These are phyloP conservation scores for Acorus calamus DNA, from an alignment of 106 monocot species.

Conservation along the genomic window DNA sequence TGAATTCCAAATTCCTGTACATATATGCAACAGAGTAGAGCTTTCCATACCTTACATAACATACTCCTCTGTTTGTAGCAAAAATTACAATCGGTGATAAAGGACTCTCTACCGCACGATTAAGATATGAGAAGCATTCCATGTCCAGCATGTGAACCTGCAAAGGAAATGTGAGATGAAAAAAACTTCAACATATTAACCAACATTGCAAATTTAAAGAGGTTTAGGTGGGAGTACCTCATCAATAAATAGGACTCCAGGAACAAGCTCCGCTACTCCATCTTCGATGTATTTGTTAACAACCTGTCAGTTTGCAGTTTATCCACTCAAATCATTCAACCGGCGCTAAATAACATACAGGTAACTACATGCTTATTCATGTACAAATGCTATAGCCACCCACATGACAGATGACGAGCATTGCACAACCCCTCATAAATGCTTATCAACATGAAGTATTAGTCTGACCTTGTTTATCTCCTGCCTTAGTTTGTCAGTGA, in stretches of 20 bases:
- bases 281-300: conserved; percentile 97
- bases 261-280: conserved; percentile 94
- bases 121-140: conserved; percentile 96
- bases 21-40: not conserved
- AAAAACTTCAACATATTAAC: not conserved
- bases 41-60: conserved; percentile 69
- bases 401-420: too few species aligned
- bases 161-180: not conserved
- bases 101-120: conserved; percentile 94
- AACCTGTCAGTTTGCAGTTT: conserved; percentile 33
- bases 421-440: too few species aligned
- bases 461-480: conserved; percentile 88
- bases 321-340: too few species aligned
- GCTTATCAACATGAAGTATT: not conserved
- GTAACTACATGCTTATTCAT: too few species aligned
- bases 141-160: conserved; percentile 99
- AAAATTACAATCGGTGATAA: conserved; percentile 94
- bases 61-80: conserved; percentile 98
- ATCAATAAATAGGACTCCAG: conserved; percentile 96
- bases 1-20: too few species aligned
- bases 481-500: conserved; percentile 90
- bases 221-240: conserved; percentile 33
- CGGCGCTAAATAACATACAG: too few species aligned
- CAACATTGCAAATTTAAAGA: not conserved
- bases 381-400: too few species aligned